Conservation (phyloP, 305 asterid genomes). For the Caryopteris hybrid region DNA sequence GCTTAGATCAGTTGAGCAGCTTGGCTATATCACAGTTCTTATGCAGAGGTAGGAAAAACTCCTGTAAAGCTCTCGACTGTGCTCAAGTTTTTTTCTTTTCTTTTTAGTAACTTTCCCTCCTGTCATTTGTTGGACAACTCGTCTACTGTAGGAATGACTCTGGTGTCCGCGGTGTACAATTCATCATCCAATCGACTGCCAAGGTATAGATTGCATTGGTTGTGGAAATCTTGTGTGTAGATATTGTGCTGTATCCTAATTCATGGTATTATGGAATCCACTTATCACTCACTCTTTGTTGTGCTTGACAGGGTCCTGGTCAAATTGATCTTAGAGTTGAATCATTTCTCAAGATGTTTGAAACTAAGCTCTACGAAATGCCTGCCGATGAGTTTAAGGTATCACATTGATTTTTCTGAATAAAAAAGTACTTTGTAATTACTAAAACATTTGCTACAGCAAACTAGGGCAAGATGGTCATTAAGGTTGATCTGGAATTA, state of each 20-base stretch:
- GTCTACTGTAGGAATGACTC: conserved; percentile 60
- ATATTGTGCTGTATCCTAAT: no score
- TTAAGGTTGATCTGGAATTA: background rate
- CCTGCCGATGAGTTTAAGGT: conserved; percentile 83
- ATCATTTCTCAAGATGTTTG: conserved; percentile 80
- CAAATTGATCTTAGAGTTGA: conserved; percentile 83
- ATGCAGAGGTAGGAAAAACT: conserved; percentile 60
- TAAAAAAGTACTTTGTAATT: background rate
- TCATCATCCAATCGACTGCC: conserved; percentile 78
- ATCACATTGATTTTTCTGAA: background rate
- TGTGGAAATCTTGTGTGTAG: background rate
- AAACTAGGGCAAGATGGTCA: background rate
- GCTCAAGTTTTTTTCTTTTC: no score
- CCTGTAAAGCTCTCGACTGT: background rate
- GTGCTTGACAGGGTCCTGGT: conserved; percentile 75
- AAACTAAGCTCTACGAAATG: conserved; percentile 80
- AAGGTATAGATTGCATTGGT: conserved; percentile 46
- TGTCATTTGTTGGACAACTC: background rate
- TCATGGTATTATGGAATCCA: background rate
- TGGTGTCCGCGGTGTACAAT: conserved; percentile 91
- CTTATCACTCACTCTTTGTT: conserved; percentile 3
- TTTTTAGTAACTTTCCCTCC: background rate
- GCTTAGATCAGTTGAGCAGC: conserved; percentile 99
- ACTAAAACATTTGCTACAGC: background rate
- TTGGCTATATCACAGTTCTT: conserved; percentile 88